Evolutionary conservation across 1,284 basidiomycete genomes (phyloP), one percentile per base, ranked within the genome.

Genomic region (Bondarzewia mesenterica): DNA sequence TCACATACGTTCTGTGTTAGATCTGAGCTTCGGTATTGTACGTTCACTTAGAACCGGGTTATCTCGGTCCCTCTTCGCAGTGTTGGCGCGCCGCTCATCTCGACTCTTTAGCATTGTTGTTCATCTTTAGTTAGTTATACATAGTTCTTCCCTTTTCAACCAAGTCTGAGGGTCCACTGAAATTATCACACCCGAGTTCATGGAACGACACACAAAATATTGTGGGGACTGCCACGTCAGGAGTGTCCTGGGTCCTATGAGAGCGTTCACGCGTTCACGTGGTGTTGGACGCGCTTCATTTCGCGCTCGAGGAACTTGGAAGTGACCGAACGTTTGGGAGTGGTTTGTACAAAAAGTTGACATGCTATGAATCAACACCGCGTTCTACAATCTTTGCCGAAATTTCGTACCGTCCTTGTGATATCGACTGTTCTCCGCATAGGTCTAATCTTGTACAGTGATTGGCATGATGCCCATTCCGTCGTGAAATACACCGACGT

Each of bases 401-500:
- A 78, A 1, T 85, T 88, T 58, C 65, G 61, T 52, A 65, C 67
- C 57, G 63, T 86, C 39, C 61, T 89, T 27, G 26, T 73, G 16
- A 55, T 75, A 21, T 84, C 89, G 1, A 61, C 74, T 15, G 32
- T 74, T 21, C 60, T 93, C 42, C 82, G 92, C 47, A 63, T 88
- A 18, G 72, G 62, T 12, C 77, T 95, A 41, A 84, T 95, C 49
- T 59, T 84, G 5, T 94, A 92, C 64, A 91, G 89, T 60, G 85
- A 87, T 67, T 92, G 89, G 79, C 91, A 93, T 54, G 92, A 95
- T 59, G 76, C 77, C 3, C 80, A 71, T 53, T 88, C 86, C 1
- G 62, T 80, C n/a, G 78, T 98, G 26, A 93, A 93, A 62, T 99
- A 98, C 64, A 99, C 95, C 15, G 95, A 99, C 66, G 76, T 99